phyloP scores from a whole-genome alignment of 768 basidiomycete genomes.

The Lactarius trivialis region DNA sequence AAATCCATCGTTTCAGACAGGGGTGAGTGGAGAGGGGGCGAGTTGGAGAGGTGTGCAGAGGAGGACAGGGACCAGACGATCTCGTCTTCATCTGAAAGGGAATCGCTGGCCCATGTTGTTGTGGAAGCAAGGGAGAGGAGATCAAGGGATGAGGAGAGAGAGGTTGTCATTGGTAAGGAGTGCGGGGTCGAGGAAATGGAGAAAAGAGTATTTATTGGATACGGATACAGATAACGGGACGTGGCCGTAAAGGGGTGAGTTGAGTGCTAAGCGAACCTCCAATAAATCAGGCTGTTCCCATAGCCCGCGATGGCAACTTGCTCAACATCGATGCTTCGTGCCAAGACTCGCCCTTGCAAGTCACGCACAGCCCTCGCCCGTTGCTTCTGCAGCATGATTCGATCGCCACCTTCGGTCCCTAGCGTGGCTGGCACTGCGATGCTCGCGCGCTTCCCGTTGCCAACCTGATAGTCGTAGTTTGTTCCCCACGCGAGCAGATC shows the following conservation, averaged over 20 bases:
- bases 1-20: constrained; percentile 28
- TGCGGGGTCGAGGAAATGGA: neutral
- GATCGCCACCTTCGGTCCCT: constrained; percentile 44
- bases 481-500: constrained; percentile 71
- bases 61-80: constrained; percentile 23
- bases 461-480: constrained; percentile 68
- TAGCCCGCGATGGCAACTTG: constrained; percentile 59
- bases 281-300: constrained; percentile 61
- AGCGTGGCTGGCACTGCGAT: constrained; percentile 48
- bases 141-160: constrained; percentile 14
- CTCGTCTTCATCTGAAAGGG: constrained; percentile 20
- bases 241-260: neutral
- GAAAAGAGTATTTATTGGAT: constrained; percentile 6
- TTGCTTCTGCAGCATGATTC: constrained; percentile 51
- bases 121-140: constrained; percentile 13
- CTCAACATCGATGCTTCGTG: constrained; percentile 52
- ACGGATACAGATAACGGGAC: neutral
- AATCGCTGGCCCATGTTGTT: constrained; percentile 19
- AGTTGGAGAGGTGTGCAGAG: constrained; percentile 9
- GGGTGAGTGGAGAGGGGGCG: constrained; percentile 20
- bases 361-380: constrained; percentile 51
- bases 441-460: constrained; percentile 63
- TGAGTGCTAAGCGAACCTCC: constrained; percentile 43
- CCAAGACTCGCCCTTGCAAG: constrained; percentile 54
- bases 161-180: constrained; percentile 1